Conservation (phyloP, 306 rosid species). For the Sindora glabra region DNA sequence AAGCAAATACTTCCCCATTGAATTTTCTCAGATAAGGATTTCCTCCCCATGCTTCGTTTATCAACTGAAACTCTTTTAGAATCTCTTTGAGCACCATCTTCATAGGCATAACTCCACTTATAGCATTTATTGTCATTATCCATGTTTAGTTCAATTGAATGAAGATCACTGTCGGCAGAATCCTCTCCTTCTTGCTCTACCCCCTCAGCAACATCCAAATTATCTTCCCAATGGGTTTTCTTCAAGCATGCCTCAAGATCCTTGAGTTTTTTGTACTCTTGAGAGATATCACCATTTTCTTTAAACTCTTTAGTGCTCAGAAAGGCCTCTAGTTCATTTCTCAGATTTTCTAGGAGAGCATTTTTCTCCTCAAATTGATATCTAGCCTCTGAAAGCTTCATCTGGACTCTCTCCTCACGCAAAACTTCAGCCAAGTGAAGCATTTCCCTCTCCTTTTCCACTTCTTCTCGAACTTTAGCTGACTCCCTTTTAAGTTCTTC, state of each 20-base stretch:
- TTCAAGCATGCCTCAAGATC: constrained; percentile 69
- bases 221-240: constrained; percentile 36
- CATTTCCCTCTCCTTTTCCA: constrained; percentile 91
- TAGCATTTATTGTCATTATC: constrained; percentile 49
- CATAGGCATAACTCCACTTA: constrained; percentile 54
- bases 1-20: constrained; percentile 94
- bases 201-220: constrained; percentile 25
- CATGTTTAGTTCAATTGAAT: constrained; percentile 83
- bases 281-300: constrained; percentile 33
- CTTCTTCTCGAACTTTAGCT: constrained; percentile 60
- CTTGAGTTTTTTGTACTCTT: constrained; percentile 37
- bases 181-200: constrained; percentile 44
- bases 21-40: constrained; percentile 65
- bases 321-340: constrained; percentile 53
- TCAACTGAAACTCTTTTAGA: constrained; percentile 48
- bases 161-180: constrained; percentile 67
- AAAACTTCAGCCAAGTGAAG: constrained; percentile 80
- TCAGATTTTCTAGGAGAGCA: constrained; percentile 60
- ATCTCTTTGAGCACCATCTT: constrained; percentile 32
- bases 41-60: constrained; percentile 52
- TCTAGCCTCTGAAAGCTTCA: constrained; percentile 94
- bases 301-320: constrained; percentile 31
- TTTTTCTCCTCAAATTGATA: constrained; percentile 89
- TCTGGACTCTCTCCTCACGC: constrained; percentile 91
- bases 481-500: constrained; percentile 84